phyloP scores from a whole-genome alignment of 2,329 filamentous ascomycete genomes.

The Fusarium fujikuroi region DNA sequence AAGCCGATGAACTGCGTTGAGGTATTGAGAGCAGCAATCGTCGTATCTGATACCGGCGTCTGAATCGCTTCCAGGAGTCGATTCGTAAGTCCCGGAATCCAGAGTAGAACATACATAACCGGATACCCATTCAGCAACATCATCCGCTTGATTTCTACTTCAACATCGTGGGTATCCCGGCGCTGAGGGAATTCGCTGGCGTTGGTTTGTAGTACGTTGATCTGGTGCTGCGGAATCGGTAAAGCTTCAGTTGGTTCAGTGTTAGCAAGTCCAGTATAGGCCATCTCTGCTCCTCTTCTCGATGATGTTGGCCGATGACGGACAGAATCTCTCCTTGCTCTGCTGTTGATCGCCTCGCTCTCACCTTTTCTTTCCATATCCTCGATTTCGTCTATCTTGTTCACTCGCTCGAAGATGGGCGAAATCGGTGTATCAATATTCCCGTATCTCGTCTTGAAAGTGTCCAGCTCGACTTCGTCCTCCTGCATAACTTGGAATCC shows the following conservation, averaged over 20 bases:
- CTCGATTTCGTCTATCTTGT: slow-evolving; percentile 10
- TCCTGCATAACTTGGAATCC: slow-evolving; percentile 24
- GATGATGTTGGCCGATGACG: neutral
- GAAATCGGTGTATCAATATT: neutral
- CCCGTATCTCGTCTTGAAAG: slow-evolving; percentile 3
- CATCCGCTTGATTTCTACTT: slow-evolving; percentile 40
- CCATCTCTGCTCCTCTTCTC: neutral
- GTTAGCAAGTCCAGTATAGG: slow-evolving; percentile 20
- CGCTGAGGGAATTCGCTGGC: slow-evolving; percentile 40
- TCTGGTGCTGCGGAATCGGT: neutral
- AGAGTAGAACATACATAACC: slow-evolving; percentile 39
- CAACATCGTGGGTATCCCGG: slow-evolving; percentile 23
- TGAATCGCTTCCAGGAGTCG: slow-evolving; percentile 37
- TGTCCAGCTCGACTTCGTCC: slow-evolving; percentile 20
- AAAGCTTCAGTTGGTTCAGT: slow-evolving; percentile 3
- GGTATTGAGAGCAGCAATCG: slow-evolving; percentile 26
- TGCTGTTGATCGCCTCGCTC: neutral
- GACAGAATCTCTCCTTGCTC: neutral
- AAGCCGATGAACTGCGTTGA: slow-evolving; percentile 40
- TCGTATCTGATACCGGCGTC: slow-evolving; percentile 11
- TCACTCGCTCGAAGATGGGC: slow-evolving; percentile 2
- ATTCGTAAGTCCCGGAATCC: slow-evolving; percentile 39
- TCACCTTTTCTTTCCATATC: slow-evolving; percentile 14
- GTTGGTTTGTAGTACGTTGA: slow-evolving; percentile 30
- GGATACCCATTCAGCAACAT: slow-evolving; percentile 42